Evolutionary conservation across 2,329 filamentous ascomycete genomes (phyloP), one percentile per base, ranked within the genome.

Genomic region (Fusarium sororula): DNA sequence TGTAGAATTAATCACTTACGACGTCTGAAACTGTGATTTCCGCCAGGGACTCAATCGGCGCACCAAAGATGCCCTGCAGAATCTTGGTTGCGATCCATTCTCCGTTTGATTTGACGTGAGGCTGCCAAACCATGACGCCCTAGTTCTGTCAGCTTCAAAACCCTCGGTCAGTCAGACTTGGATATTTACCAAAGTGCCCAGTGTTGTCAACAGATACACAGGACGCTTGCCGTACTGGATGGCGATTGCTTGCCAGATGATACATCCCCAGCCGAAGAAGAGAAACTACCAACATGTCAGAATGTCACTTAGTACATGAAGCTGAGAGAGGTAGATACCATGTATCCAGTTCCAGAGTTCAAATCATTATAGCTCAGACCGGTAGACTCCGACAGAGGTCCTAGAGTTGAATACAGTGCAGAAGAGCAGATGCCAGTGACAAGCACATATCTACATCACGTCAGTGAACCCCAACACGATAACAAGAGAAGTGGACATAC

Each of bases 241-340:
- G 28, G 28, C 22, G 10, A 50, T 50, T 7, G 47, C 47, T 13
- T 50, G 28, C 47, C 47, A 50, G 47, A 50, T 50, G 15, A 50
- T 50, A 10, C 47, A 50, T 0, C 47, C 47, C 47, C 47, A 50
- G 22, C 47, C 47, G 7, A 50, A 50, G 20, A 50, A 50, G 11
- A 50, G 47, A 0, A 50, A 50, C 47, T 50, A 50, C 0, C 3
- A 18, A 9, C 5, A 32, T 7, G 10, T 50, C 11, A 50, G 47
- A 30, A 7, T 5, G 5, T 18, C 28, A 13, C 14, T 4, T 0
- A 17, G 6, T 0, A 0, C 20, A 9, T n/a, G 14, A 12, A 15
- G 15, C 0, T 7, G 6, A 35, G 32, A 30, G 22, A n/a, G 5
- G 0, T 8, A 2, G 1, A 1, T n/a, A 50, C 47, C 47, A 50